Base-by-base conservation (phyloP, 495 filamentous ascomycete species). In the Terfezia claveryi region DNA sequence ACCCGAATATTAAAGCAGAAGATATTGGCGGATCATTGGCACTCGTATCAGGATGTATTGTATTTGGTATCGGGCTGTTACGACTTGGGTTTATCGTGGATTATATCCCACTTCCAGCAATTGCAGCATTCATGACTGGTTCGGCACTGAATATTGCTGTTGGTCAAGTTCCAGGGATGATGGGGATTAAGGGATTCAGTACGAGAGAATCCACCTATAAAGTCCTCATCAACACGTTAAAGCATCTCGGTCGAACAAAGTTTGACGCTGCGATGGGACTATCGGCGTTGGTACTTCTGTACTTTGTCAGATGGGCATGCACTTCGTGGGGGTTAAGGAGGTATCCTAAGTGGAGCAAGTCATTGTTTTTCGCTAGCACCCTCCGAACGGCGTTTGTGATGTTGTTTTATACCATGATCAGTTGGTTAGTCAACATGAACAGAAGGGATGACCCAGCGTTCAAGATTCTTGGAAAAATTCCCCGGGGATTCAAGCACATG, bases 61-160 rank as follows among this genome's bases (percentile, higher is more conserved):
- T 96, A 23, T 71, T 78, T 51, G 79, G 81, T 58, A 73, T 99
- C 57, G 91, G 91, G 6, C 68, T 95, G 6, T 68, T 82, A 44
- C 77, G 88, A 10, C 74, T 80, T 37, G 91, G 91, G 16, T 93
- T 87, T 76, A 83, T 99, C 36, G 92, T 96, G 14, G 91, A 98
- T 57, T 81, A 96, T 63, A 98, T 98, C 66, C 81, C 91, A 0
- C 76, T 98, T 36, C 78, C 85, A 1, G 82, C 91, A 1, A 92
- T 96, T 53, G 85, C 83, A 9, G 87, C 91, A 4, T 98, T 93
- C 76, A 96, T 99, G 88, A 96, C 91, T 2, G 91, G 91, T 8
- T 94, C 91, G 0, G 92, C 91, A 27, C 70, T 99, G 67, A 94
- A 78, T 63, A 99, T 99, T 64, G 78, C 78, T 37, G 74, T 79